phyloP scores from a whole-genome alignment of 305 asterid species.

The Solanum chacoense region DNA sequence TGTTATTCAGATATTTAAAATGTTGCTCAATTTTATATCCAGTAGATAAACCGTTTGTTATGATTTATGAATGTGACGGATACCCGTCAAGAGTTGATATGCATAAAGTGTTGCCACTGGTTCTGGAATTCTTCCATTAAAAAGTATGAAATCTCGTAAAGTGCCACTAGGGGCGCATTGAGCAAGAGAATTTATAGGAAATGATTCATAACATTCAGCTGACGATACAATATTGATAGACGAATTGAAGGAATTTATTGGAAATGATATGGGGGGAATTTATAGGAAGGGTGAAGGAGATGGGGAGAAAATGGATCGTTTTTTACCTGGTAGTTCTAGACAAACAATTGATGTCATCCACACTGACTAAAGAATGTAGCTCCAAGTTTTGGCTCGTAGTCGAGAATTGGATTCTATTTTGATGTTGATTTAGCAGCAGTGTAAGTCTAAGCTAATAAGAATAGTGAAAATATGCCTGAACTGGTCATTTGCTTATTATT shows the following conservation, averaged over 20 bases:
- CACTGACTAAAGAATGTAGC: constrained; percentile 77
- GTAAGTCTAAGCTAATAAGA: constrained; percentile 35
- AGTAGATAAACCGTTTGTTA: neutral
- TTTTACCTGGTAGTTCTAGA: too few relatives aligned
- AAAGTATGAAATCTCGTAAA: neutral
- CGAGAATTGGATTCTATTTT: constrained; percentile 76
- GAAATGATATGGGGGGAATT: too few relatives aligned
- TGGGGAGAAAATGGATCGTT: too few relatives aligned
- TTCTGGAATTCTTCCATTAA: neutral
- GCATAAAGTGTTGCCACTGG: neutral
- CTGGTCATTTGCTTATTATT: neutral
- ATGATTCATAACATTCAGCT: too few relatives aligned
- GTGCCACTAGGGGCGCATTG: too few relatives aligned
- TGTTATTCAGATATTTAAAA: neutral
- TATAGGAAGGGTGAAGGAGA: too few relatives aligned
- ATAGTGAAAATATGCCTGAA: neutral
- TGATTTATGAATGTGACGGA: neutral
- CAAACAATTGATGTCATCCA: constrained; percentile 51
- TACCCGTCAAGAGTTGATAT: neutral
- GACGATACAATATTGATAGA: too few relatives aligned
- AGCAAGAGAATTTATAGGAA: too few relatives aligned
- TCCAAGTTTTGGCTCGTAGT: constrained; percentile 76
- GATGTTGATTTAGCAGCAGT: constrained; percentile 79
- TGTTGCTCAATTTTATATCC: neutral
- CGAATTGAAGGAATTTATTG: too few relatives aligned